Percentiles rank a stretch among this genome's conserved stretches.
These are phyloP conservation scores for Medicago ruthenica DNA, from an alignment of 306 rosid species.

Conservation along the genomic window DNA sequence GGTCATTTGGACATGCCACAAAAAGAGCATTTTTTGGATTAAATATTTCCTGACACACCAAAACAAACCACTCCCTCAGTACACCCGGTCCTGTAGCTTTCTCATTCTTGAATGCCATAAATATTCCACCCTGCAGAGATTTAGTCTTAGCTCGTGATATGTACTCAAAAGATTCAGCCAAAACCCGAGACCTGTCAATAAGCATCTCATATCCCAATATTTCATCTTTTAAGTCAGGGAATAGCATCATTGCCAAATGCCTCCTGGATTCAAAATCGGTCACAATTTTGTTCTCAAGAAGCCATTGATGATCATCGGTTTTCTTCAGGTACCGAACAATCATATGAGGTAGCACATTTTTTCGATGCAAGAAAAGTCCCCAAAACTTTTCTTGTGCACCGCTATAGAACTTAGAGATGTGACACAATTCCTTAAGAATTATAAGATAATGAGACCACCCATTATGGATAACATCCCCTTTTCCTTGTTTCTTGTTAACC, in stretches of 20 bases:
- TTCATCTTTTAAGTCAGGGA: slow-evolving; percentile 68
- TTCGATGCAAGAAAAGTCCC: slow-evolving; percentile 52
- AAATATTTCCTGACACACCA: slow-evolving; percentile 81
- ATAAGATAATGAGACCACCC: slow-evolving; percentile 67
- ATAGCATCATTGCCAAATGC: slow-evolving; percentile 75
- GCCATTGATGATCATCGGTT: slow-evolving; percentile 63
- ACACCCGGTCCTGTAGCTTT: slow-evolving; percentile 94
- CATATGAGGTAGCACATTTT: slow-evolving; percentile 51
- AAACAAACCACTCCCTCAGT: slow-evolving; percentile 79
- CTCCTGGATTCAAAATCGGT: slow-evolving; percentile 71
- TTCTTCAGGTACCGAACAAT: slow-evolving; percentile 53
- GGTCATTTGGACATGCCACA: slow-evolving; percentile 75
- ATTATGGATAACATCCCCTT: slow-evolving; percentile 10
- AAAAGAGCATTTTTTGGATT: slow-evolving; percentile 75
- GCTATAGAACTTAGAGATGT: slow-evolving; percentile 56
- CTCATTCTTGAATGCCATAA: slow-evolving; percentile 80
- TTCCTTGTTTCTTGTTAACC: slow-evolving; percentile 47
- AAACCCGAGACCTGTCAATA: slow-evolving; percentile 74
- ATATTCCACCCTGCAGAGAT: slow-evolving; percentile 63
- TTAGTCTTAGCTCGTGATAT: slow-evolving; percentile 56
- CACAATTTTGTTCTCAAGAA: slow-evolving; percentile 61
- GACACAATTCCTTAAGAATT: slow-evolving; percentile 64
- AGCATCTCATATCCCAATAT: slow-evolving; percentile 74
- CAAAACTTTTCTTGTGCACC: slow-evolving; percentile 61
- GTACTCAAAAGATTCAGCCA: slow-evolving; percentile 77